Conservation (phyloP, 139 green algal genomes). For the Ostreobium quekettii region DNA sequence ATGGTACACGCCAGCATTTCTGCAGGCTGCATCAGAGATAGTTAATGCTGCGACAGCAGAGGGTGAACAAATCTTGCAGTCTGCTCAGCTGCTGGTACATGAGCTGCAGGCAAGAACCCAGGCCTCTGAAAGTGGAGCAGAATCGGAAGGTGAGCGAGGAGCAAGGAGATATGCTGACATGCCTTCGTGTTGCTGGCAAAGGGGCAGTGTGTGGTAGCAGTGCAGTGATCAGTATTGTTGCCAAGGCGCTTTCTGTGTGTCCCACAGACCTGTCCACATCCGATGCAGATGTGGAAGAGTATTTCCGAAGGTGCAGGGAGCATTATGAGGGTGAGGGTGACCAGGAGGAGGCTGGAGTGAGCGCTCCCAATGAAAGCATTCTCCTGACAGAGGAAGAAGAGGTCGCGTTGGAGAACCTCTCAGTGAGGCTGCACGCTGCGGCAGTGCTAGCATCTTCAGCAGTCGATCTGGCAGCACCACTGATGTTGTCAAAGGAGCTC, state of each 20-base stretch:
- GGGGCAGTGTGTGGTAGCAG: too few relatives aligned
- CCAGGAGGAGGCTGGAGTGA: background rate
- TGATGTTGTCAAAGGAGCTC: constrained; percentile 45
- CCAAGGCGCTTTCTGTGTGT: too few relatives aligned
- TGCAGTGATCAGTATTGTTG: too few relatives aligned
- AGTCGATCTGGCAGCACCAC: constrained; percentile 39
- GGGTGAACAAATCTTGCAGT: background rate
- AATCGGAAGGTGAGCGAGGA: too few relatives aligned
- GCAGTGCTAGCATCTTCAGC: constrained; percentile 42
- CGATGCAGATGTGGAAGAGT: constrained; percentile 20
- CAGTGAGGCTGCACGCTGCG: constrained; percentile 31
- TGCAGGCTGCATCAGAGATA: background rate
- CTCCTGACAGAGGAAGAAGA: constrained; percentile 25
- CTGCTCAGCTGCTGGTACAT: background rate
- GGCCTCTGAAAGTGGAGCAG: too few relatives aligned
- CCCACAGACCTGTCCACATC: too few relatives aligned
- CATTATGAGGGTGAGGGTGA: constrained; percentile 4
- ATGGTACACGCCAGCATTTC: constrained; percentile 1
- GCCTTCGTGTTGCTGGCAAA: too few relatives aligned
- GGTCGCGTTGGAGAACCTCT: constrained; percentile 26
- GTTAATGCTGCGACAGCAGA: background rate
- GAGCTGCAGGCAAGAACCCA: background rate
- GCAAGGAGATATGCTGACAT: too few relatives aligned
- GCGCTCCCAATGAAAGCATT: constrained; percentile 18
- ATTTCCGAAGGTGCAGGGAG: constrained; percentile 21